Evolutionary conservation across 2,329 filamentous ascomycete species (phyloP).

Genomic region (Hypoxylon sp.): DNA sequence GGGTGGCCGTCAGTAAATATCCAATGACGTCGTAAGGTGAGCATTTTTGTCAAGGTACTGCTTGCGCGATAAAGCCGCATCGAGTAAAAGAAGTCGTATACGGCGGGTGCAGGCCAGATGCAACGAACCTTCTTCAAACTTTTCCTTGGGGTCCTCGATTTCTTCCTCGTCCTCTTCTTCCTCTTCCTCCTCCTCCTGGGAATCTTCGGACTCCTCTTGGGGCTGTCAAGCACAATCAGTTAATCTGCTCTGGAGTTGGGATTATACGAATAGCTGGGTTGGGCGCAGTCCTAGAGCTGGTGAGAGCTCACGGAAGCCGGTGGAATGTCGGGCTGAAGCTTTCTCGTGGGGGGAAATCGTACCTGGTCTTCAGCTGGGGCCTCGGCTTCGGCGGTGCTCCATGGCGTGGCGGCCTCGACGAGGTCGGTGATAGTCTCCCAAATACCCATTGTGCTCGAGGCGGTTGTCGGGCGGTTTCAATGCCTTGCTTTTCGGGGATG

Average conservation of each 20-base stretch:
- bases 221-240: constrained; percentile 30
- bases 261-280: neutral
- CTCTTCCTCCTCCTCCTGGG: constrained; percentile 76
- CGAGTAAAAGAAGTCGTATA: constrained; percentile 1
- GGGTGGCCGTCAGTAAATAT: constrained; percentile 44
- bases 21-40: constrained; percentile 18
- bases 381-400: constrained; percentile 76
- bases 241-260: constrained; percentile 8
- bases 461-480: constrained; percentile 57
- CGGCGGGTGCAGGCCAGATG: constrained; percentile 23
- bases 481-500: constrained; percentile 58
- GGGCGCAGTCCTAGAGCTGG: neutral
- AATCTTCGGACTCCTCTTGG: constrained; percentile 41
- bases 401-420: constrained; percentile 75
- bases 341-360: constrained; percentile 49
- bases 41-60: constrained; percentile 6
- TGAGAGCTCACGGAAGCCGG: constrained; percentile 10
- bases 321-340: constrained; percentile 23
- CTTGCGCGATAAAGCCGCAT: constrained; percentile 8
- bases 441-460: constrained; percentile 72
- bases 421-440: constrained; percentile 76
- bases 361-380: constrained; percentile 77
- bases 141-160: constrained; percentile 86
- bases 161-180: constrained; percentile 89
- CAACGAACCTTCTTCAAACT: constrained; percentile 90